Evolutionary conservation across 352 stramenopile species (phyloP).

Genomic region (Globisporangium uncinulatum): DNA sequence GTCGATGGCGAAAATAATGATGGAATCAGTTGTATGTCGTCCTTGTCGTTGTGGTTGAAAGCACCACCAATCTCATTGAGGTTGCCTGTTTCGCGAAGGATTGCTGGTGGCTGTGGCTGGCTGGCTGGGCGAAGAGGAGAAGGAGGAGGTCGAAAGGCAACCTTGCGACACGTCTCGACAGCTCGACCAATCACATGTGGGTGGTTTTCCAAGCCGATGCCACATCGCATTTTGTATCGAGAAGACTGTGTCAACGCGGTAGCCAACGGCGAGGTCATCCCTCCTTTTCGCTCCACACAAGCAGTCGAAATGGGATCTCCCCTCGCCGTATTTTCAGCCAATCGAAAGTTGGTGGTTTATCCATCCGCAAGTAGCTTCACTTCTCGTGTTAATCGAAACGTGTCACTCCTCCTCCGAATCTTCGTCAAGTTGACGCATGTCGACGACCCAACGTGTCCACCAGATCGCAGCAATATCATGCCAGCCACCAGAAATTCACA

Average conservation of each 20-base stretch:
- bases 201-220: conserved; percentile 3
- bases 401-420: too few species aligned
- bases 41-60: too few species aligned
- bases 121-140: too few species aligned
- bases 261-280: background rate
- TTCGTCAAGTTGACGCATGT: too few species aligned
- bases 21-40: too few species aligned
- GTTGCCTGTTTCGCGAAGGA: background rate
- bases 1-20: too few species aligned
- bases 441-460: too few species aligned
- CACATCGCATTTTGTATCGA: background rate
- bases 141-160: background rate
- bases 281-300: background rate
- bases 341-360: background rate
- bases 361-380: conserved; percentile 1
- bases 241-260: background rate
- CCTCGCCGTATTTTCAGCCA: background rate
- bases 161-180: too few species aligned
- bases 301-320: background rate
- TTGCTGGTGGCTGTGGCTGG: background rate
- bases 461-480: too few species aligned
- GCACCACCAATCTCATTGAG: too few species aligned
- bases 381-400: too few species aligned
- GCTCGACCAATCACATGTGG: background rate
- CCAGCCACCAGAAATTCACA: too few species aligned